phyloP scores from a whole-genome alignment of 2,329 filamentous ascomycete genomes.

The Penicillium hesseltinei region DNA sequence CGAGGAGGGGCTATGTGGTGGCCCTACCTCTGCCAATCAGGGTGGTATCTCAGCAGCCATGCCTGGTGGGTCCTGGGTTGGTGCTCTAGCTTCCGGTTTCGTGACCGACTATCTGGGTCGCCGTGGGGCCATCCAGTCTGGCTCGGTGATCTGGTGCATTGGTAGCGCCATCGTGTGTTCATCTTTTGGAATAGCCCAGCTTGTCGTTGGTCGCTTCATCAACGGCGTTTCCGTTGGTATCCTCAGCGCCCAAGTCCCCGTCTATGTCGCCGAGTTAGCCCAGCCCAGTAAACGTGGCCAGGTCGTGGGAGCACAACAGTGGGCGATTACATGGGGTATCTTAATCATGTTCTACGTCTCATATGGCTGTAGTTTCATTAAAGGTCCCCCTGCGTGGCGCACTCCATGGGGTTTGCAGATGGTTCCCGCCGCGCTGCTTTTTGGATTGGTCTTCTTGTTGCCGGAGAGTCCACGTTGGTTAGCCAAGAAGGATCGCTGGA shows the following conservation, averaged over 20 bases:
- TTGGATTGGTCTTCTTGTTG: constrained; percentile 50
- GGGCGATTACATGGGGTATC: constrained; percentile 71
- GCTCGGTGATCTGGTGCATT: constrained; percentile 52
- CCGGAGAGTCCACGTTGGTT: constrained; percentile 65
- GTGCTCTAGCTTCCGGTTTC: constrained; percentile 55
- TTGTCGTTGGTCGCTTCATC: constrained; percentile 68
- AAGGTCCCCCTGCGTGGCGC: constrained; percentile 59
- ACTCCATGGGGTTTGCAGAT: constrained; percentile 67
- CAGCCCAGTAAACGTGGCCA: constrained; percentile 56
- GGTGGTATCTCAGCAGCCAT: constrained; percentile 71
- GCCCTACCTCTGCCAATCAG: constrained; percentile 55
- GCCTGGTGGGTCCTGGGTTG: constrained; percentile 69
- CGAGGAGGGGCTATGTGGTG: constrained; percentile 33
- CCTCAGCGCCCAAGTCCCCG: constrained; percentile 67
- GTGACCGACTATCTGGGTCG: constrained; percentile 58
- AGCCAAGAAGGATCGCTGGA: constrained; percentile 60
- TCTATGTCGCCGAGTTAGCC: constrained; percentile 68
- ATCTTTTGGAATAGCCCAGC: constrained; percentile 66
- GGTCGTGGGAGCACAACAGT: constrained; percentile 70
- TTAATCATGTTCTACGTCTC: constrained; percentile 68
- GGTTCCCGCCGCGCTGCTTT: constrained; percentile 59
- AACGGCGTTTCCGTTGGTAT: constrained; percentile 74
- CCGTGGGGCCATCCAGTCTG: constrained; percentile 54
- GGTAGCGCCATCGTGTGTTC: constrained; percentile 62
- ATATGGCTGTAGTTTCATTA: constrained; percentile 60